Base-by-base conservation (phyloP, 1,284 basidiomycete genomes). In the Irpex rosettiformis region DNA sequence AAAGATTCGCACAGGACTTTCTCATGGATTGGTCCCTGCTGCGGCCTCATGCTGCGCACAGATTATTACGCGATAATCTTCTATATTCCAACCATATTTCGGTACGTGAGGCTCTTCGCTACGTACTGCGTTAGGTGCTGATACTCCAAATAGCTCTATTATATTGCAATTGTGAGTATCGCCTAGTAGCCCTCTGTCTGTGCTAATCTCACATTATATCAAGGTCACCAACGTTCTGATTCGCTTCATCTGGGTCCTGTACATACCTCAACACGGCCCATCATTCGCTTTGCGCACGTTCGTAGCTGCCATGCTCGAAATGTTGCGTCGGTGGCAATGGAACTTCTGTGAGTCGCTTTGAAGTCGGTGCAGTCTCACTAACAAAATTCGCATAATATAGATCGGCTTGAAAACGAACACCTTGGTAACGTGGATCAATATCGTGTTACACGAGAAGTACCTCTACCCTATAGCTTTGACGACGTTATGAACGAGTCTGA, bases 241-340 rank as follows among this genome's bases (percentile, higher is more conserved):
- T 60, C 84, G 94, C 33, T 96, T 94, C 71, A 76, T 82, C 29
- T 98, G 93, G 91, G 67, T 94, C 6, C 77, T 89, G 59, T 96
- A 95, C 67, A 80, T 95, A 45, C 88, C 91, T 3, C 64, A 67
- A 13, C 64, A 73, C 0, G 79, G 80, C 0, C 78, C 81, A 0
- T 76, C 77, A 64, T 72, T 81, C 56, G 77, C 81, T 54, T 56
- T 89, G 24, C 80, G 90, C 21, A 76, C 83, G 0, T 94, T 93
- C 72, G 76, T 93, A 55, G 84, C 78, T 6, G 93, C 81, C 0
- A 66, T 89, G 56, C 69, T 93, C 30, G 95, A 98, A 70, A 85
- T 94, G 75, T 67, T 94, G 2, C 77, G 95, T 30, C 81, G 95
- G 54, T 88, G 85, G 74, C 91, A 91, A 65, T 98, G 95, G 95